Evolutionary conservation across 73 alveolate genomes (phyloP), one percentile per base, ranked within the genome.

Genomic region (Paramecium sexaurelia): DNA sequence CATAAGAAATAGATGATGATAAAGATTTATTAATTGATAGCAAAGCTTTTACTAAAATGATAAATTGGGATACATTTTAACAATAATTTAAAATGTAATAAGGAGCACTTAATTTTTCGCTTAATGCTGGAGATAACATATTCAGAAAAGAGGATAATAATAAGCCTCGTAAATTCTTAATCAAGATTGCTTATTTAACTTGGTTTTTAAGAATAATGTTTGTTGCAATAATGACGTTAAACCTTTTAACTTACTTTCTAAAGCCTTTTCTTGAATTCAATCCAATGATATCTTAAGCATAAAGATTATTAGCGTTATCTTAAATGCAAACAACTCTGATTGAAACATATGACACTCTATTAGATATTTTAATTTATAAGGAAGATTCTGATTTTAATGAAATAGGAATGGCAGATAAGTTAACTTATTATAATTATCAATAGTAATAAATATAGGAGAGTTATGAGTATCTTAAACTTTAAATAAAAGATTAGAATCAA

Each of bases 161-260:
- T 20, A 78, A 78, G 27, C 90, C 90, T 22, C 45, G 90, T 20
- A 78, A 78, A 43, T 78, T 78, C 36, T 22, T 78, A 20, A 20
- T 78, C 2, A 78, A 78, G 26, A 78, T 78, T 19, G 68, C 90
- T 6, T 78, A 78, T 78, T 45, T 78, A 24, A 78, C 90, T 10
- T 78, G 90, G 90, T 78, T 78, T 33, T 78, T 78, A 24, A 78
- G 90, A 78, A 20, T 78, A 24, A 78, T 78, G 90, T 78, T 78
- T 45, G 40, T 78, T 20, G 29, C 90, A 6, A 78, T 78, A 45
- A 78, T 78, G 6, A 45, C 90, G 0, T 43, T 78, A 45, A 78
- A 78, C 24, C 68, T 78, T 3, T 5, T 78, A 5, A 78, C 90
- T 37, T 78, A 78, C 13, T 78, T 78, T 24, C 32, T 41, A 4